Percentiles rank a stretch among this genome's conserved stretches.
Conservation (phyloP, 2,329 filamentous ascomycete species). For the Penicillium brasilianum region DNA sequence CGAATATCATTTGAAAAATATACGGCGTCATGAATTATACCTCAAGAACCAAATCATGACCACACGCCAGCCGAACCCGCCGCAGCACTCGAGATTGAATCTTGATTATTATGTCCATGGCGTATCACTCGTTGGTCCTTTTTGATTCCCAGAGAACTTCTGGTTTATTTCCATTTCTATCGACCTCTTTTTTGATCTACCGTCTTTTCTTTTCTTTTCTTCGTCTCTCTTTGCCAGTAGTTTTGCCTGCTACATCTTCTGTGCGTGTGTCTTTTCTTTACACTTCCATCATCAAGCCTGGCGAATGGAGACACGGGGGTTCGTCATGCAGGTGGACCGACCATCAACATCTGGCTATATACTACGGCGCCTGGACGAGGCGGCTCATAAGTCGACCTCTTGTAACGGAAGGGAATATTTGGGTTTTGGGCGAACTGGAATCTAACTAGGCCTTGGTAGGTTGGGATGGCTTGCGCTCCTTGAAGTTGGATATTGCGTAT, state of each 20-base stretch:
- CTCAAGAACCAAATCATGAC: conserved; percentile 16
- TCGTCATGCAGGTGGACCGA: background rate
- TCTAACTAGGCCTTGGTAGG: conserved; percentile 5
- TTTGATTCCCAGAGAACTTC: conserved; percentile 6
- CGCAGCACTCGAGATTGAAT: conserved; percentile 6
- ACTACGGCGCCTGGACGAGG: conserved; percentile 5
- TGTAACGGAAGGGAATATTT: conserved; percentile 13
- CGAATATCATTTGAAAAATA: conserved; percentile 25
- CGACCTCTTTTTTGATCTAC: background rate
- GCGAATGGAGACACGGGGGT: conserved; percentile 12
- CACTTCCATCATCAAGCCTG: conserved; percentile 10
- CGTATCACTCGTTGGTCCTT: conserved; percentile 3
- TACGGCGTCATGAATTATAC: conserved; percentile 30
- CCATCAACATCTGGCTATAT: background rate
- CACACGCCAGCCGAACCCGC: conserved; percentile 2
- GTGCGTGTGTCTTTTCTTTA: background rate
- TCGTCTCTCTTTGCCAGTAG: conserved; percentile 2
- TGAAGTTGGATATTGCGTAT: conserved; percentile 9
- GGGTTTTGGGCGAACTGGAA: conserved; percentile 12
- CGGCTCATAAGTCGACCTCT: background rate
- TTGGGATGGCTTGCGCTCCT: conserved; percentile 22
- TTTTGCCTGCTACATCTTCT: conserved; percentile 2
- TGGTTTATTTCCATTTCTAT: background rate
- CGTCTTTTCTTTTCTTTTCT: background rate
- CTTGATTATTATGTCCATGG: background rate